Evolutionary conservation across 148 eudicot genomes (phyloP).

Genomic region (Vaccinium myrtillus): DNA sequence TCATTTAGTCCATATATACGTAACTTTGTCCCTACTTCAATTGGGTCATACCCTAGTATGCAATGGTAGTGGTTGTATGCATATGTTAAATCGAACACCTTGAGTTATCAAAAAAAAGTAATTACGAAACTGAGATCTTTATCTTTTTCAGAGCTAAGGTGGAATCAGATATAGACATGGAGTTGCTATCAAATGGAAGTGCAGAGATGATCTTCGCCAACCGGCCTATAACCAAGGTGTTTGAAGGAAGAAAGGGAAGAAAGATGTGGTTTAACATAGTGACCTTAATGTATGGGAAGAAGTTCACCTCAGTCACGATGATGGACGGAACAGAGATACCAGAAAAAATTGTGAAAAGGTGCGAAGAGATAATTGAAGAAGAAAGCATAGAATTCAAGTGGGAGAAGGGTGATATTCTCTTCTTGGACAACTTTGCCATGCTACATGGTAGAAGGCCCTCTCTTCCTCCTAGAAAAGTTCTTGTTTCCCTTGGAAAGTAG

Average conservation of each 20-base stretch:
- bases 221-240: conserved; percentile 29
- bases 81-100: no score
- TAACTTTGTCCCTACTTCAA: neutral
- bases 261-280: conserved; percentile 50
- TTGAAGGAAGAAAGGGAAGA: conserved; percentile 51
- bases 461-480: conserved; percentile 43
- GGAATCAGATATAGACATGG: conserved; percentile 39
- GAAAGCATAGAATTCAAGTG: conserved; percentile 52
- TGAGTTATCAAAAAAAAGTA: neutral
- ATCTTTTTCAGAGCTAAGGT: conserved; percentile 28
- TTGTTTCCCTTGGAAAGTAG: conserved; percentile 34
- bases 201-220: conserved; percentile 30
- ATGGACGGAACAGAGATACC: conserved; percentile 46
- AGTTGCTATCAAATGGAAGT: conserved; percentile 42
- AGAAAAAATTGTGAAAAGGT: conserved; percentile 25
- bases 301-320: conserved; percentile 35
- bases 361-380: conserved; percentile 48
- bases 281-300: conserved; percentile 44
- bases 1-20: neutral
- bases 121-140: no score
- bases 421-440: conserved; percentile 40
- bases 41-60: neutral
- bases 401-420: conserved; percentile 50
- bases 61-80: neutral
- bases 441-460: conserved; percentile 56